phyloP scores from a whole-genome alignment of 164 flowering plant genomes.

The Vitis labrusca region DNA sequence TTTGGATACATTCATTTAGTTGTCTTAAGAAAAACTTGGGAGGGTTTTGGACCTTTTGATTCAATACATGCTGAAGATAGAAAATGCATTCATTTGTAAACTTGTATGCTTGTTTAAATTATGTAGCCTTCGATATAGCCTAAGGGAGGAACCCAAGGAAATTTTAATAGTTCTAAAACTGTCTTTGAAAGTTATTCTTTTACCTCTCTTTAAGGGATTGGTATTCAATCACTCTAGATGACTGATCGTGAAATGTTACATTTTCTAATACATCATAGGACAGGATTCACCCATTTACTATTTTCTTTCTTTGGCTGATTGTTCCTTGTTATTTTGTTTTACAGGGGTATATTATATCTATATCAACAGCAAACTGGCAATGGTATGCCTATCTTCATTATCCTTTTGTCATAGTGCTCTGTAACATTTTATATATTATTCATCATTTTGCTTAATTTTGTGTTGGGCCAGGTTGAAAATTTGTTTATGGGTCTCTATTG shows the following conservation, averaged over 20 bases:
- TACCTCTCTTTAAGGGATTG: background rate
- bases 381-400: slow-evolving; percentile 20
- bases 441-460: too few relatives aligned
- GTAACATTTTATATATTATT: background rate
- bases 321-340: background rate
- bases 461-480: background rate
- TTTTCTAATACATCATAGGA: background rate
- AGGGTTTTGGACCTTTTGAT: too few relatives aligned
- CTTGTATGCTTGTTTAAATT: too few relatives aligned
- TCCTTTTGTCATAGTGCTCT: background rate
- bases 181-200: background rate
- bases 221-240: background rate
- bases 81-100: too few relatives aligned
- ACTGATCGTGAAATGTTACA: background rate
- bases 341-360: slow-evolving; percentile 34
- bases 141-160: too few relatives aligned
- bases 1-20: too few relatives aligned
- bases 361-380: slow-evolving; percentile 40
- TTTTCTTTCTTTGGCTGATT: slow-evolving; percentile 9
- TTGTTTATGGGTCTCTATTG: background rate
- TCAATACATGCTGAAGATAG: too few relatives aligned
- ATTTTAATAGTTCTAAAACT: background rate
- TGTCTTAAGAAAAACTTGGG: too few relatives aligned
- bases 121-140: too few relatives aligned
- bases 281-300: background rate